Evolutionary conservation across 331 rosid genomes (phyloP), one percentile per base, ranked within the genome.

Genomic region (Rhamnella rubrinervis): DNA sequence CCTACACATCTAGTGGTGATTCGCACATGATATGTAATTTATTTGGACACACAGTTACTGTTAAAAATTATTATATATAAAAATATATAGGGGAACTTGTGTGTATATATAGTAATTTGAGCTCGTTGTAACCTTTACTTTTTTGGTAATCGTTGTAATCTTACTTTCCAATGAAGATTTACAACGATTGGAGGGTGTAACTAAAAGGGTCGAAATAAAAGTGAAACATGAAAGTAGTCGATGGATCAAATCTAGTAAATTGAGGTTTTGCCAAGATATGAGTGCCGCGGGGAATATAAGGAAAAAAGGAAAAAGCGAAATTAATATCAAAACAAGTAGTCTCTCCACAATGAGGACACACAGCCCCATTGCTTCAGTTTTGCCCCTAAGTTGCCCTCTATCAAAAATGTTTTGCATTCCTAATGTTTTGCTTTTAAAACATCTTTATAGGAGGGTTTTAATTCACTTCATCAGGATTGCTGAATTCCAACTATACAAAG

Each of bases 331-430:
- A 76, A 60, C 35, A 62, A n/a, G 16, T 75, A 52, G 23, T 55
- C 51, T 26, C 46, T 82, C 73, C 66, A 40, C 73, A 73, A 44
- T 14, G 53, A 57, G 61, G 35, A 61, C 63, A 62, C 38, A 5
- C 72, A 66, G 63, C 57, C 75, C 75, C 73, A 44, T 46, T n/a
- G 65, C 72, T 64, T 66, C 77, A 71, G 64, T 71, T 62, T 57
- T 67, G 57, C 59, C 71, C 75, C 74, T 60, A 39, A 28, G 61
- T 56, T 28, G 26, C 18, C 47, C 56, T 25, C 13, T 50, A 62
- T 53, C 19, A 18, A 21, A 21, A 26, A 19, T 6, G 19, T 12
- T 7, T 18, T 1, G n/a, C 8, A 53, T 8, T 21, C 20, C 58
- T 53, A 53, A 8, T 52, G 26, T 55, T 72, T 72, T 31, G 23